phyloP scores from a whole-genome alignment of 2,329 filamentous ascomycete genomes.

The Colletotrichum orbiculare region DNA sequence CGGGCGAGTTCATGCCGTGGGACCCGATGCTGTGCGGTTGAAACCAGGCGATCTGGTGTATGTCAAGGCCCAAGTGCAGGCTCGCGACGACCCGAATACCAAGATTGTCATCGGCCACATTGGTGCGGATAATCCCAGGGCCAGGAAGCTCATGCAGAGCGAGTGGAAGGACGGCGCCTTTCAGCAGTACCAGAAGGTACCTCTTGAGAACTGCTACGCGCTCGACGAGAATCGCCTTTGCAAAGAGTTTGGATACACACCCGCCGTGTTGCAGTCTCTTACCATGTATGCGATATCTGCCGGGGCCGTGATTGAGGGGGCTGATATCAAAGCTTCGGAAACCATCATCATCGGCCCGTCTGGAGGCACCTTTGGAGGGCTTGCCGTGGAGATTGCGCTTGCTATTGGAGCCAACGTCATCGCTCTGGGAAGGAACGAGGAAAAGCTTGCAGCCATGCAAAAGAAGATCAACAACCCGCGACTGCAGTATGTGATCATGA shows the following conservation, averaged over 20 bases:
- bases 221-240: constrained; percentile 44
- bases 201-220: constrained; percentile 46
- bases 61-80: constrained; percentile 44
- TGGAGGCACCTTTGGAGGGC: constrained; percentile 60
- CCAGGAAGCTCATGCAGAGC: constrained; percentile 40
- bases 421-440: constrained; percentile 58
- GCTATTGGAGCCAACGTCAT: constrained; percentile 64
- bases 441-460: constrained; percentile 6
- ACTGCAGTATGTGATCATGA: constrained; percentile 18
- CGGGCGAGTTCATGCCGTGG: constrained; percentile 48
- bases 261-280: constrained; percentile 53
- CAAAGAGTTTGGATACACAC: constrained; percentile 50
- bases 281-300: constrained; percentile 52
- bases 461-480: neutral
- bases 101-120: constrained; percentile 45
- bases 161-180: constrained; percentile 47
- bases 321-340: constrained; percentile 57
- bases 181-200: constrained; percentile 43
- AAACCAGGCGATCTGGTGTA: constrained; percentile 48
- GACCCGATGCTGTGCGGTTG: constrained; percentile 46
- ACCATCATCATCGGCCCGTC: constrained; percentile 61
- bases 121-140: constrained; percentile 39
- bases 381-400: constrained; percentile 58
- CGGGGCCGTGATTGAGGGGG: constrained; percentile 53
- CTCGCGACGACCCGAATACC: constrained; percentile 44